Base-by-base conservation (phyloP, 2,329 filamentous ascomycete genomes). In the Talaromyces sp. region DNA sequence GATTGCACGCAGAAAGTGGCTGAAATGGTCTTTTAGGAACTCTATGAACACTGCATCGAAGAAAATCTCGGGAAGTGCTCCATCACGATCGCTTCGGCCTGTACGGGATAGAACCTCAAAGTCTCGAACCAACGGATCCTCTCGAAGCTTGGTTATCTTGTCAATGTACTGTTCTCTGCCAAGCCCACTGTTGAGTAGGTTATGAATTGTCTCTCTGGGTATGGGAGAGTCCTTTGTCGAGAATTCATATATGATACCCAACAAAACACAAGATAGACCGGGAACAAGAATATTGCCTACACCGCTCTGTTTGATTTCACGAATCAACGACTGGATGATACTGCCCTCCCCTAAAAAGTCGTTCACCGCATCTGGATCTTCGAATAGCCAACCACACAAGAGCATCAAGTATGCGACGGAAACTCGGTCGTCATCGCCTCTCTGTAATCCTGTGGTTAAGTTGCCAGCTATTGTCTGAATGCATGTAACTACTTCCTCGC, bases 211-310 rank as follows among this genome's bases (percentile, higher is more conserved):
- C 27, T 88, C 84, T 67, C 95, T 86, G 6, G 94, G 87, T 60
- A 99, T 89, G 0, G 95, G 92, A 0, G 94, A 98, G 77, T 99
- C 95, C 74, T 96, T 97, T 0, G 94, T 97, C 10, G 94, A 98
- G 73, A 98, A 99, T 73, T 99, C 95, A 75, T 98, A 99, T 4
- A 95, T 85, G 22, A 96, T 89, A 10, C 94, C 95, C 1, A 98
- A 83, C 0, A 99, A 81, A 74, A 93, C 88, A 16, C 93, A 90
- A 74, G 90, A 92, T 13, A 99, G 83, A 1, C 95, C 95, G 69
- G 92, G 90, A 14, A 94, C 84, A 37, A 96, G 81, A 22, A 86
- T 82, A 66, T 88, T 88, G 13, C 87, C 87, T 33, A 84, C 78
- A 73, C 82, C 73, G 69, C 84, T 80, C 66, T 89, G 86, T 68